Conservation (phyloP, 176 grass and related monocot species). For the Avena insularis region DNA sequence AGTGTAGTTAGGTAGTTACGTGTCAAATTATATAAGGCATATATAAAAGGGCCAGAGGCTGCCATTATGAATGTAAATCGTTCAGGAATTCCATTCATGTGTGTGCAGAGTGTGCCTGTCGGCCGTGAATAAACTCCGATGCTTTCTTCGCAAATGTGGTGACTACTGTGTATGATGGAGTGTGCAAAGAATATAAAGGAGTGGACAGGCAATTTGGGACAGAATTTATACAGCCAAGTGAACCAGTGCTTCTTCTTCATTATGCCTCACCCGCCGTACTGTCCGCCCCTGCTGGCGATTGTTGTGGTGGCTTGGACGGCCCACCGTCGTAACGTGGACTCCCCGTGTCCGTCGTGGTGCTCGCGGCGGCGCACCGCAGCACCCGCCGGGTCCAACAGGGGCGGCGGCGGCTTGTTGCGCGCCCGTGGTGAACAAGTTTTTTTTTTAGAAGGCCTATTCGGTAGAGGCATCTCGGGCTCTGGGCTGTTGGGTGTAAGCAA, state of each 20-base stretch:
- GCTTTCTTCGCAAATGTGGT: not conserved
- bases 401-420: too few species aligned
- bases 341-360: too few species aligned
- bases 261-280: not conserved
- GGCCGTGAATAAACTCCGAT: not conserved
- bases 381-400: too few species aligned
- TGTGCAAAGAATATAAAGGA: too few species aligned
- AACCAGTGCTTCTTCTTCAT: too few species aligned
- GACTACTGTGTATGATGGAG: not conserved
- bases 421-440: too few species aligned
- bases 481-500: not conserved
- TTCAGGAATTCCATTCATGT: constrained; percentile 2
- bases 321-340: too few species aligned
- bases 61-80: constrained; percentile 32
- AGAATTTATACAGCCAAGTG: too few species aligned
- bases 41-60: constrained; percentile 40
- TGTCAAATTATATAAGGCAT: constrained; percentile 9
- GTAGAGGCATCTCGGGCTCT: not conserved
- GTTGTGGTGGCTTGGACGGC: too few species aligned
- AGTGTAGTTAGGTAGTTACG: constrained; percentile 36
- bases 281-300: too few species aligned
- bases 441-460: not conserved
- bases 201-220: too few species aligned
- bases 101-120: not conserved
- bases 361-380: too few species aligned